Evolutionary conservation across 2,329 filamentous ascomycete genomes (phyloP).

Genomic region (Teratosphaeria gauchensis): DNA sequence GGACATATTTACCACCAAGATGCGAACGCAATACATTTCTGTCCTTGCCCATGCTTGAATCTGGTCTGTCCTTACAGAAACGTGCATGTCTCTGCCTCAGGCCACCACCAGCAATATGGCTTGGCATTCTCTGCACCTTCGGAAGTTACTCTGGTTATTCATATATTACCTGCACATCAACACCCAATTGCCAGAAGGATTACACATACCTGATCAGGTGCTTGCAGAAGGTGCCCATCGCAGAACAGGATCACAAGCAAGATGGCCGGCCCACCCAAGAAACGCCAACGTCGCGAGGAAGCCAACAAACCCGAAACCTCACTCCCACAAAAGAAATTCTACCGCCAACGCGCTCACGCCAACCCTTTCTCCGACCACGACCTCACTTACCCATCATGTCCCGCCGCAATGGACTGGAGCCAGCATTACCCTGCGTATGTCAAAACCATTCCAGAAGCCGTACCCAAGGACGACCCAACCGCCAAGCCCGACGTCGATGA

Average conservation of each 20-base stretch:
- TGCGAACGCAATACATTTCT: no score
- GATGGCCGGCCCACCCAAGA: constrained; percentile 29
- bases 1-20: background rate
- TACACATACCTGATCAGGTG: no score
- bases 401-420: constrained; percentile 86
- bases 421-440: constrained; percentile 65
- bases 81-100: background rate
- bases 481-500: constrained; percentile 4
- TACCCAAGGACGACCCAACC: constrained; percentile 10
- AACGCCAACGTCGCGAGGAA: constrained; percentile 38
- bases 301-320: constrained; percentile 33
- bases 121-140: background rate
- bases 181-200: background rate
- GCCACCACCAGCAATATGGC: background rate
- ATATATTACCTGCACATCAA: background rate
- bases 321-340: constrained; percentile 90
- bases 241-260: background rate
- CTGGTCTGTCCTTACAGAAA: background rate
- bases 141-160: no score
- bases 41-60: no score
- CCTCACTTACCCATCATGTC: constrained; percentile 70
- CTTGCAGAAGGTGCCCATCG: background rate
- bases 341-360: constrained; percentile 89
- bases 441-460: constrained; percentile 14
- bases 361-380: constrained; percentile 96